Conservation (phyloP, 1,284 basidiomycete species). For the Leccinum idahoense region DNA sequence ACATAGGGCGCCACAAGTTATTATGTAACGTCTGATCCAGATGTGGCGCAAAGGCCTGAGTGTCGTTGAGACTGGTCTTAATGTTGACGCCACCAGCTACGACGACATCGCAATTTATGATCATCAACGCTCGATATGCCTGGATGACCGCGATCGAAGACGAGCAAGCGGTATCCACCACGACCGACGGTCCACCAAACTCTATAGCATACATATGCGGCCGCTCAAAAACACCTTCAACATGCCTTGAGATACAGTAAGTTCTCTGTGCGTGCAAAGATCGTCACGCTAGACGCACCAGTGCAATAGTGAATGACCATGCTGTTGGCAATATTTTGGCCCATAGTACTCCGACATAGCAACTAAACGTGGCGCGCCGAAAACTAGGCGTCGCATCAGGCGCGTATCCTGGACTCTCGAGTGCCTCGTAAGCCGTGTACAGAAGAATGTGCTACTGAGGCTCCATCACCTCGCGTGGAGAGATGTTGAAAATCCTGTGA, state of each 20-base stretch:
- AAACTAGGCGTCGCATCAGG: slow-evolving; percentile 11
- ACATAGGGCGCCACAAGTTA: slow-evolving; percentile 44
- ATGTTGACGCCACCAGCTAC: slow-evolving; percentile 72
- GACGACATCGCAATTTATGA: slow-evolving; percentile 62
- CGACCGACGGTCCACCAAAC: slow-evolving; percentile 63
- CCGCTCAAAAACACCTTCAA: slow-evolving; percentile 65
- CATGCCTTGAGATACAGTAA: slow-evolving; percentile 43
- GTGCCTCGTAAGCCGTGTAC: slow-evolving; percentile 59
- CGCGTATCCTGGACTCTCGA: slow-evolving; percentile 65
- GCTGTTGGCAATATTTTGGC: slow-evolving; percentile 48
- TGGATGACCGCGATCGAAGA: slow-evolving; percentile 63
- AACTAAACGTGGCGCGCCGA: slow-evolving; percentile 41
- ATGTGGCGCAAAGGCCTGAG: no score
- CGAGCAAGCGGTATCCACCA: slow-evolving; percentile 55
- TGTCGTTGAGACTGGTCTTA: slow-evolving; percentile 53
- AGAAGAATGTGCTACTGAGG: slow-evolving; percentile 68
- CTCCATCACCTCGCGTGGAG: slow-evolving; percentile 56
- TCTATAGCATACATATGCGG: slow-evolving; percentile 61
- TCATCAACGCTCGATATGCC: slow-evolving; percentile 57
- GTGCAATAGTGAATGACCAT: slow-evolving; percentile 70
- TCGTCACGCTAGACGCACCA: slow-evolving; percentile 38
- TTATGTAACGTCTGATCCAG: no score
- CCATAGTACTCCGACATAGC: slow-evolving; percentile 64
- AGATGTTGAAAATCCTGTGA: slow-evolving; percentile 65
- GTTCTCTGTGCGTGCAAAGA: background rate